Evolutionary conservation across 2,329 filamentous ascomycete genomes (phyloP), one percentile per base, ranked within the genome.

Genomic region (Colletotrichum higginsianum): DNA sequence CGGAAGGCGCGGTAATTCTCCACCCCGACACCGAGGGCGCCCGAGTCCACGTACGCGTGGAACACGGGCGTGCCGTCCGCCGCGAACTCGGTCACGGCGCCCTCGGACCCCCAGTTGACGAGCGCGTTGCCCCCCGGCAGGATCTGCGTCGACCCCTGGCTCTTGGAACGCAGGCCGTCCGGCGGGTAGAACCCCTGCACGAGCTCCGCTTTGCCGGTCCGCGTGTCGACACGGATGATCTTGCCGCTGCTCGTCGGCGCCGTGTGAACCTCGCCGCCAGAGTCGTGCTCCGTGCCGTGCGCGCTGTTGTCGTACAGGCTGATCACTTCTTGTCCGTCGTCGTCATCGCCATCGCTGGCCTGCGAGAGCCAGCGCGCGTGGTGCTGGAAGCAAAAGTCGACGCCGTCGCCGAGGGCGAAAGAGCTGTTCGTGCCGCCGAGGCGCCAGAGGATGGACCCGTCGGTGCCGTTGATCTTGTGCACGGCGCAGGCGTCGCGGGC

Each of bases 1-100:
- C 87, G 88, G 77, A 86, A 86, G 2, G 84, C 85, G 42, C 88
- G 84, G 75, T 91, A 91, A 63, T 86, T 88, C 75, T 86, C 83
- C 3, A 87, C 83, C 76, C 77, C 77, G 75, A 78, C 76, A 68
- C 77, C 78, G 72, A 83, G 66, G 62, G 77, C 57, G 75, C 83
- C 75, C 1, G 79, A 78, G 60, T 81, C 82, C 44, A 89, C 80
- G 75, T 87, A 86, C 3, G 82, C 82, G 70, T 90, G 86, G 81
- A 89, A 89, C 21, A 90, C 80, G 4, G 85, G 77, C 11, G 82
- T 78, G 11, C 88, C 88, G n/a, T 86, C 82, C 1, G 80, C 74
- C 0, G 81, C 81, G 74, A 86, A 84, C 74, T 86, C 86, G 8
- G 85, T 87, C 26, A 86, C 75, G 3, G 84, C 84, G 0, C 85